A percentile compares a stretch with the other conserved stretches of the same genome.
phyloP scores from a whole-genome alignment of 75 land plant species.

The Cryptomeria japonica region DNA sequence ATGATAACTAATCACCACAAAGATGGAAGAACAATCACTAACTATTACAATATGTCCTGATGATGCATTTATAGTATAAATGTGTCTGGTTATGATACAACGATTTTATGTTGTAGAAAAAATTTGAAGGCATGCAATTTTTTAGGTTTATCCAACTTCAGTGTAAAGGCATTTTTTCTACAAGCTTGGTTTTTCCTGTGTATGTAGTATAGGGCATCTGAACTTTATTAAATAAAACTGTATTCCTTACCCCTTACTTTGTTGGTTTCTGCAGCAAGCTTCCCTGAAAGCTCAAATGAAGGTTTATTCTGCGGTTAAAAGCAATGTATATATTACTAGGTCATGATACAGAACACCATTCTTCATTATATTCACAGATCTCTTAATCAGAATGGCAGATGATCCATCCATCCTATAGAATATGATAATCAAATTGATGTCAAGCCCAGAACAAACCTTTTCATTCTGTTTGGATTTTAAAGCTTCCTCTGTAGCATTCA shows the following conservation, averaged over 20 bases:
- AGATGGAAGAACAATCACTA: background rate
- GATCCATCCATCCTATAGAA: background rate
- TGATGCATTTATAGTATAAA: background rate
- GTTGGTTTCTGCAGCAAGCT: conserved; percentile 98
- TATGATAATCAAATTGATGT: background rate
- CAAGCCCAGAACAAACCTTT: conserved; percentile 16
- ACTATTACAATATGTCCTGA: background rate
- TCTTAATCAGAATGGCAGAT: conserved; percentile 8
- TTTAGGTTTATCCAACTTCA: no score
- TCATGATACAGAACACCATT: conserved; percentile 10
- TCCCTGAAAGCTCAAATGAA: conserved; percentile 96
- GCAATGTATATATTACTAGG: conserved; percentile 4
- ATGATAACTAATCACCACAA: background rate
- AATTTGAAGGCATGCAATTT: no score
- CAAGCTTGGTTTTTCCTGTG: no score
- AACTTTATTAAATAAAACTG: background rate
- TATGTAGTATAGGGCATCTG: background rate
- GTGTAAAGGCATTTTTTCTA: no score
- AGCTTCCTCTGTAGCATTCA: conserved; percentile 82
- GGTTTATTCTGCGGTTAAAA: conserved; percentile 71
- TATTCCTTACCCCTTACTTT: conserved; percentile 71
- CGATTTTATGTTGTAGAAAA: no score
- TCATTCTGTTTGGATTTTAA: conserved; percentile 80
- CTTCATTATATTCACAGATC: conserved; percentile 12
- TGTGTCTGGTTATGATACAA: background rate